Conservation (phyloP, 2,329 filamentous ascomycete species). For the Aspergillus hortae region DNA sequence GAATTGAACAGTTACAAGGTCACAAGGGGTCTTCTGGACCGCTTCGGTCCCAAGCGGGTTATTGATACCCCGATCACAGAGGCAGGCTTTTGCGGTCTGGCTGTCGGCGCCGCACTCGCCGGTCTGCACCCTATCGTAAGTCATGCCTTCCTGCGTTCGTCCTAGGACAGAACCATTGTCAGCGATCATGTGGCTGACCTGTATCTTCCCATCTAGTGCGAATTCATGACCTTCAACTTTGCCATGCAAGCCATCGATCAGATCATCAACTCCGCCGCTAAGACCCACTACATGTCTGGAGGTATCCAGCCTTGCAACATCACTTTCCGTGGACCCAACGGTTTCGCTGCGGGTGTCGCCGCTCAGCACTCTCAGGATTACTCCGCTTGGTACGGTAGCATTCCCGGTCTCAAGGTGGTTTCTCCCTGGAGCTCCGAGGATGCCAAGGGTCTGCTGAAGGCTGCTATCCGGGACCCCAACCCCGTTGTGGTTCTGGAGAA, state of each 20-base stretch:
- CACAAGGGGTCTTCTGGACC: constrained; percentile 93
- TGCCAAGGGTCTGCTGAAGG: constrained; percentile 96
- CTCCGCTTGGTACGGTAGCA: constrained; percentile 97
- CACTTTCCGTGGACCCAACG: constrained; percentile 98
- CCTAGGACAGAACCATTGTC: neutral
- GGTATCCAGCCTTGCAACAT: constrained; percentile 99
- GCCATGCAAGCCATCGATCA: constrained; percentile 99
- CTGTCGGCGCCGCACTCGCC: constrained; percentile 89
- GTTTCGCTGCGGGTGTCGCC: constrained; percentile 90
- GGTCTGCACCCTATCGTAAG: constrained; percentile 85
- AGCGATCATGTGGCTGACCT: neutral
- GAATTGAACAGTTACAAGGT: constrained; percentile 74
- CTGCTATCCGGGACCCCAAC: constrained; percentile 96
- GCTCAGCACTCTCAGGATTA: constrained; percentile 99
- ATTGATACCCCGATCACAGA: constrained; percentile 99
- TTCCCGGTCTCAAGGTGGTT: constrained; percentile 96
- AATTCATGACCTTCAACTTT: constrained; percentile 99
- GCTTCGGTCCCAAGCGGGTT: constrained; percentile 94
- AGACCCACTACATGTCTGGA: constrained; percentile 99
- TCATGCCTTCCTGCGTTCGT: neutral
- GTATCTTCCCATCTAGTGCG: constrained; percentile 58
- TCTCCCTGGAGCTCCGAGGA: constrained; percentile 95
- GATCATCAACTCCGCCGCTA: constrained; percentile 97
- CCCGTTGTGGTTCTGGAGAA: constrained; percentile 89
- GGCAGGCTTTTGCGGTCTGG: constrained; percentile 89